Base-by-base conservation (phyloP, 129 eudicot genomes). In the Flaveria robusta region DNA sequence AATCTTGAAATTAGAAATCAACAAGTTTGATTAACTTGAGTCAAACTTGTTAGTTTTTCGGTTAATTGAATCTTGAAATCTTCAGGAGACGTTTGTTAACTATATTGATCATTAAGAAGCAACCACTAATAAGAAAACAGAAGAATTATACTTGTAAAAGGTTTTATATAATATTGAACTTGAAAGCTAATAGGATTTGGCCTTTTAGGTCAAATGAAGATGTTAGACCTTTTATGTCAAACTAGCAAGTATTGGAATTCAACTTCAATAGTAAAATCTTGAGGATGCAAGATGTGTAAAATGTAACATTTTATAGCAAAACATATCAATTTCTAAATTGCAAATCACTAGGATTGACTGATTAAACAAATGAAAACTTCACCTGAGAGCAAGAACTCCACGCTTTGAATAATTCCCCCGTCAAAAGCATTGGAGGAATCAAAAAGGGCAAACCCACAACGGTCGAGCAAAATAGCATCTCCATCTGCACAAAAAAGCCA, bases 401-500 rank as follows among this genome's bases (percentile, higher is more conserved):
- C 10, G 97, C 98, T 67, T 60, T 84, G 59, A 90, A 88, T 39
- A 93, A 62, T 78, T 93, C 98, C 73, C 98, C 98, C 3, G 97
- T 93, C 49, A 93, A 59, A 77, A 93, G 71, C 98, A 93, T 93
- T 14, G 98, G 98, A 37, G 93, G 97, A 75, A 93, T 88, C 87
- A 93, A 83, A 85, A 93, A 87, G 51, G 97, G 98, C 85, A 93
- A 73, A 31, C 98, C 98, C 9, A 93, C 98, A 31, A 90, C 83
- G 0, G 98, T 93, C 56, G 97, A 90, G 90, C 98, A 93, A 73
- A 93, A 90, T 43, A 93, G 89, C 98, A 93, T 90, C 85, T 93
- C 98, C 85, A 87, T 93, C 98, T 93, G 80, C 77, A 62, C 66
- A 74, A 80, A 70, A 70, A 70, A 70, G 42, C 66, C 65, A 70